Percentiles rank a stretch among this genome's conserved stretches.
phyloP scores from a whole-genome alignment of 306 rosid genomes.

The Vigna radiata region DNA sequence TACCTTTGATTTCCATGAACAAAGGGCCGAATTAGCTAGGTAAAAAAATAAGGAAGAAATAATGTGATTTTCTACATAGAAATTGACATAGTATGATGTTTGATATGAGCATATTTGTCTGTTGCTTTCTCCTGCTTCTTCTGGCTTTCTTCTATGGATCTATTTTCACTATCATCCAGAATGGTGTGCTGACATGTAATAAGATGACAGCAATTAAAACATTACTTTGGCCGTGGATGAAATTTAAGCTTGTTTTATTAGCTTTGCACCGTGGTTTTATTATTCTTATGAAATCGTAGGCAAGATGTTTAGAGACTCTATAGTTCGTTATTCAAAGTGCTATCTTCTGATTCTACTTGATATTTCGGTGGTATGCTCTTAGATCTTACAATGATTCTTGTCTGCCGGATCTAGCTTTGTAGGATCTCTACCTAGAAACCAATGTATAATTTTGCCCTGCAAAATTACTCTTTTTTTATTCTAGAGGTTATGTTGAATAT shows the following conservation, averaged over 20 bases:
- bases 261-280: no score
- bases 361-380: neutral
- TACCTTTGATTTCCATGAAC: conserved; percentile 92
- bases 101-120: neutral
- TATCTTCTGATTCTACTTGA: conserved; percentile 8
- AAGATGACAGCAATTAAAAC: no score
- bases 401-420: neutral
- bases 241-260: no score
- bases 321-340: neutral
- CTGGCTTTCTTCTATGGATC: conserved; percentile 1
- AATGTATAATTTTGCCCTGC: neutral
- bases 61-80: neutral
- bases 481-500: conserved; percentile 4
- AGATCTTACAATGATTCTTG: neutral
- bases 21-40: conserved; percentile 90
- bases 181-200: no score
- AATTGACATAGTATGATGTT: conserved; percentile 11
- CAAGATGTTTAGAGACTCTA: conserved; percentile 6
- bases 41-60: conserved; percentile 42
- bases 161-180: neutral
- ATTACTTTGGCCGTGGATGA: no score
- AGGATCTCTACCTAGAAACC: neutral
- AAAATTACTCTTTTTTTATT: neutral
- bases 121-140: neutral
- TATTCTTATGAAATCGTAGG: neutral